These are phyloP conservation scores for Penicillium sclerotigenum DNA, from an alignment of 2,329 filamentous ascomycete genomes.

Conservation along the genomic window DNA sequence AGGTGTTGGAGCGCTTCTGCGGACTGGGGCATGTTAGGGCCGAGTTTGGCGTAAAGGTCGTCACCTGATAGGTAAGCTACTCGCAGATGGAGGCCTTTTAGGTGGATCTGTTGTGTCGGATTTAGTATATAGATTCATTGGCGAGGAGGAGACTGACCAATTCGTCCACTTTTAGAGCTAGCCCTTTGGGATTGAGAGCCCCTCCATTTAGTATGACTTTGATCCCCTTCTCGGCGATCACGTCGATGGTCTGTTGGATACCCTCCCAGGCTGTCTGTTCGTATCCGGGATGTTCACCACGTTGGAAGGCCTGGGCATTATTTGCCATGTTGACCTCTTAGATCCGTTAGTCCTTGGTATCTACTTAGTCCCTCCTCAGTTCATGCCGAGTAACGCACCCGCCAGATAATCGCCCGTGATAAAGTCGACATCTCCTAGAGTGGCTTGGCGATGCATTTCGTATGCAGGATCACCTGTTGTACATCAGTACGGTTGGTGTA, in stretches of 20 bases:
- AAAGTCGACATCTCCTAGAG: constrained; percentile 45
- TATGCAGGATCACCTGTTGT: constrained; percentile 32
- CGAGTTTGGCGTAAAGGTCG: constrained; percentile 40
- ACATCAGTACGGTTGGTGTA: neutral
- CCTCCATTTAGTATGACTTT: constrained; percentile 58
- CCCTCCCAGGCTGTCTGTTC: constrained; percentile 51
- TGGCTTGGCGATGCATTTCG: constrained; percentile 39
- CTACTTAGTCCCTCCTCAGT: neutral
- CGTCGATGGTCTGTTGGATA: constrained; percentile 45
- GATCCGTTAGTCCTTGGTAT: constrained; percentile 14
- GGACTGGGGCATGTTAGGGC: constrained; percentile 32
- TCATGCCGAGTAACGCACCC: constrained; percentile 28
- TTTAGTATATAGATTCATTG: neutral
- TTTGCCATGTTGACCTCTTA: constrained; percentile 48
- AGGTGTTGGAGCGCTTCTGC: constrained; percentile 40
- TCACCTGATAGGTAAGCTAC: constrained; percentile 49
- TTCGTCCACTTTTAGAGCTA: constrained; percentile 47
- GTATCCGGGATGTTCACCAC: constrained; percentile 44
- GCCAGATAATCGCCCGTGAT: constrained; percentile 55
- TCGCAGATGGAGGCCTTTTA: constrained; percentile 38
- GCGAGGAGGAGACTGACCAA: constrained; percentile 29
- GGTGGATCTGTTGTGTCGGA: constrained; percentile 25
- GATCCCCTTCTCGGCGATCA: constrained; percentile 50
- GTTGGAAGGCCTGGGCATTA: constrained; percentile 42
- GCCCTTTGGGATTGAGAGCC: constrained; percentile 52